A percentile compares a stretch with the other conserved stretches of the same genome.
These are phyloP conservation scores for Mediolabrus comicus DNA, from an alignment of 108 stramenopile genomes.

Conservation along the genomic window DNA sequence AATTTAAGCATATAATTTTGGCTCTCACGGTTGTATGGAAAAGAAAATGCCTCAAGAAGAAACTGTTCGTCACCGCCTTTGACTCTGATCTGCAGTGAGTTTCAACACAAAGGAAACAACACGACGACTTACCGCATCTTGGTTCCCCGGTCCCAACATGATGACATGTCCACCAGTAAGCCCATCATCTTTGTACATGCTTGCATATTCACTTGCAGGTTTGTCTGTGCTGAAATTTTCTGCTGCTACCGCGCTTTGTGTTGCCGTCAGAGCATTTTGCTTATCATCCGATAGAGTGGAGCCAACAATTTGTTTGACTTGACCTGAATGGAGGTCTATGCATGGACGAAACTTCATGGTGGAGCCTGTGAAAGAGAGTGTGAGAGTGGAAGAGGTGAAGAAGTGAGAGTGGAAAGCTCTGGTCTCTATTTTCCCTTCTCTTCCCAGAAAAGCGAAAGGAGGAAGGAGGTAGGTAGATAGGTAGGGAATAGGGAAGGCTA, in stretches of 20 bases:
- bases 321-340: slow-evolving; percentile 96
- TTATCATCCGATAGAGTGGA: slow-evolving; percentile 73
- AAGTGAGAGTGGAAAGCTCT: no score
- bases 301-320: slow-evolving; percentile 99
- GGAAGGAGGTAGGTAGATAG: neutral
- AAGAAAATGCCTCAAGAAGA: neutral
- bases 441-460: neutral
- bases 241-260: slow-evolving; percentile 12
- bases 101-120: neutral
- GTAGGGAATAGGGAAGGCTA: no score
- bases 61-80: neutral
- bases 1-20: slow-evolving; percentile 5
- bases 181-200: slow-evolving; percentile 78
- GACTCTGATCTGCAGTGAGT: neutral
- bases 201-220: slow-evolving; percentile 69
- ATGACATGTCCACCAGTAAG: slow-evolving; percentile 97
- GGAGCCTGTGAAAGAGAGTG: no score
- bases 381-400: no score
- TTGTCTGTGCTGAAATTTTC: slow-evolving; percentile 89
- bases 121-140: slow-evolving; percentile 63
- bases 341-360: slow-evolving; percentile 97
- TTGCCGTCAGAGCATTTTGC: slow-evolving; percentile 13
- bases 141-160: slow-evolving; percentile 92
- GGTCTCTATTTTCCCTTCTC: no score
- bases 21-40: neutral